Conservation (phyloP, 257 asterid species). For the Thymus mandschuricus region DNA sequence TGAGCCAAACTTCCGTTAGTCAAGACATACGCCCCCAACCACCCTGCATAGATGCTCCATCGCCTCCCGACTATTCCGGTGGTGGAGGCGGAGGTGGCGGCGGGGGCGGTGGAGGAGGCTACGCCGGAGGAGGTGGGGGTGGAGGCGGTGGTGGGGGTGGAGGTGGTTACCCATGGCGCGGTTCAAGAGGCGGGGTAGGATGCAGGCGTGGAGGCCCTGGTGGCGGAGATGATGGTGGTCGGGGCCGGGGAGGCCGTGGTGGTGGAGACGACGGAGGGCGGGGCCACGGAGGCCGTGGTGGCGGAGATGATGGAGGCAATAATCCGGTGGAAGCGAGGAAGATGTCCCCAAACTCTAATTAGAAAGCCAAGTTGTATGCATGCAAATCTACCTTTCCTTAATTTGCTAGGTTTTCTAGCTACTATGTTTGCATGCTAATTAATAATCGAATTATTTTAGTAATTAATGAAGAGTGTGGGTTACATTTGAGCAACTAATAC, state of each 20-base stretch:
- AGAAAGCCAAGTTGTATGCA: constrained; percentile 1
- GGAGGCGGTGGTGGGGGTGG: background rate
- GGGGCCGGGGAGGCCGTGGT: too few species aligned
- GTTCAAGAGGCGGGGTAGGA: too few species aligned
- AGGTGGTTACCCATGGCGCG: too few species aligned
- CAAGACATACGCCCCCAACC: background rate
- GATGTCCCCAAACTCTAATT: background rate
- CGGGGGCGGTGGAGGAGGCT: background rate
- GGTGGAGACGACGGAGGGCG: too few species aligned
- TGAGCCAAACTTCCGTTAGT: constrained; percentile 11
- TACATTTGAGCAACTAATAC: background rate
- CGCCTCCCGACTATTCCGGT: too few species aligned
- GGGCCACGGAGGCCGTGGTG: background rate
- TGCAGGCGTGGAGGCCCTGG: too few species aligned
- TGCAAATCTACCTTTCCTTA: background rate
- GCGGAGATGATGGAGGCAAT: background rate
- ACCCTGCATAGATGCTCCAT: background rate
- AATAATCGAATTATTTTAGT: background rate
- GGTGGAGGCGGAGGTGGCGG: too few species aligned
- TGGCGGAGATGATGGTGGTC: too few species aligned
- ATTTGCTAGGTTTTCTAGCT: background rate
- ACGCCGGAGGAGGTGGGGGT: background rate
- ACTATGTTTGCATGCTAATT: background rate
- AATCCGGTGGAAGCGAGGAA: background rate
- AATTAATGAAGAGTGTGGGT: background rate